These are phyloP conservation scores for Trichophyton benhamiae DNA, from an alignment of 2,329 filamentous ascomycete species.

Conservation along the genomic window DNA sequence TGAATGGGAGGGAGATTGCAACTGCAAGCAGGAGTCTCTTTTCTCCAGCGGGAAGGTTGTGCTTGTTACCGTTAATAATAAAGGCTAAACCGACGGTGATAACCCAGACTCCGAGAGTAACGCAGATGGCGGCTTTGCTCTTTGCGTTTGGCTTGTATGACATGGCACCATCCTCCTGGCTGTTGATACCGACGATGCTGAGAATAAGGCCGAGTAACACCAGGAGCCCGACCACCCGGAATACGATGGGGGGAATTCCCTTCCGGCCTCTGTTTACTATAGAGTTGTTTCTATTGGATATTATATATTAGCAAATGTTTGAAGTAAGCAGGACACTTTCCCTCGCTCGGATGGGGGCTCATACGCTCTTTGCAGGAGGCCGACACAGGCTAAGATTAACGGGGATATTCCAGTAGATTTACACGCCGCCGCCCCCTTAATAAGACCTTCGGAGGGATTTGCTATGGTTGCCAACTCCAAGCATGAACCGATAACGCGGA, in stretches of 20 bases:
- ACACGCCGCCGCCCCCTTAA: constrained; percentile 34
- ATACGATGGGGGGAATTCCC: background rate
- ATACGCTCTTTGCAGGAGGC: constrained; percentile 31
- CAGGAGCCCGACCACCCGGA: background rate
- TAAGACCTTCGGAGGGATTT: constrained; percentile 27
- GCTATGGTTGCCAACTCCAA: constrained; percentile 41
- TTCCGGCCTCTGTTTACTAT: background rate
- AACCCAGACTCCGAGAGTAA: background rate
- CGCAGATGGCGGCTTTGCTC: background rate
- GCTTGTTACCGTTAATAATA: constrained; percentile 21
- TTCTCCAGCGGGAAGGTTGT: constrained; percentile 33
- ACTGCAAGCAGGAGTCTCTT: constrained; percentile 29
- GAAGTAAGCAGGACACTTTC: background rate
- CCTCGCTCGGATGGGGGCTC: constrained; percentile 5
- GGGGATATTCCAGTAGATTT: constrained; percentile 39
- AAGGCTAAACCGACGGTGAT: constrained; percentile 16
- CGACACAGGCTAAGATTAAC: constrained; percentile 36
- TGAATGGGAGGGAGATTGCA: constrained; percentile 33
- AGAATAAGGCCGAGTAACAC: background rate
- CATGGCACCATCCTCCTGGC: background rate
- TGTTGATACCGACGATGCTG: background rate
- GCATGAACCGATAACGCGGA: constrained; percentile 40
- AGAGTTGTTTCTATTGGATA: background rate
- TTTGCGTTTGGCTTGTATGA: background rate
- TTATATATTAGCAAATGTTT: background rate